A percentile compares a stretch with the other conserved stretches of the same genome.
These are phyloP conservation scores for Naegleria lovaniensis DNA, from an alignment of 208 protist species.

Conservation along the genomic window DNA sequence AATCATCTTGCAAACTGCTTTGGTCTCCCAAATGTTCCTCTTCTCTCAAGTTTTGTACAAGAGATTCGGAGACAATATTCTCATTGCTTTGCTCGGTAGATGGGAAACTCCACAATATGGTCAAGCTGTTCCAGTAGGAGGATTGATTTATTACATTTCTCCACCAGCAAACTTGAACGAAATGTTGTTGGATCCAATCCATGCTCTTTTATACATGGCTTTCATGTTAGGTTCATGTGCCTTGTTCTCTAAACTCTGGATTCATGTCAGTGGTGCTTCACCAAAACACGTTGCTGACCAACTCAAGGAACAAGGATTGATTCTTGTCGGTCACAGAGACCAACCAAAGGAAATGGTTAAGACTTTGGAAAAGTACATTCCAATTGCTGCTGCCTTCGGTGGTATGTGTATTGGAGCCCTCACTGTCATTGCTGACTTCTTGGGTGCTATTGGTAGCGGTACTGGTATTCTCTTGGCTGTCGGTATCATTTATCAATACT, in stretches of 20 bases:
- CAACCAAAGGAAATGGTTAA: conserved; percentile 74
- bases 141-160: conserved; percentile 98
- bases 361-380: conserved; percentile 92
- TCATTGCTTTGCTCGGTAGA: conserved; percentile 93
- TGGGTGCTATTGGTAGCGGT: conserved; percentile 92
- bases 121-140: conserved; percentile 79
- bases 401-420: conserved; percentile 99
- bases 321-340: conserved; percentile 74
- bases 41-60: conserved; percentile 99
- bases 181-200: conserved; percentile 91
- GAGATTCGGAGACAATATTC: conserved; percentile 92
- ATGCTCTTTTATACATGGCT: conserved; percentile 93
- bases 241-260: conserved; percentile 97
- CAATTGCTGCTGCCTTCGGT: conserved; percentile 97
- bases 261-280: conserved; percentile 91
- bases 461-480: conserved; percentile 99
- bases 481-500: conserved; percentile 99
- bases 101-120: conserved; percentile 83
- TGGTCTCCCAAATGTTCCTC: conserved; percentile 99
- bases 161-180: conserved; percentile 87
- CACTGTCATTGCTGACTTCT: conserved; percentile 96
- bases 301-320: conserved; percentile 88
- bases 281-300: conserved; percentile 95
- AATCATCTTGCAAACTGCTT: conserved; percentile 98
- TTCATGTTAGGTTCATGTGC: conserved; percentile 96